Conservation (phyloP, 192 early-diverging fungal species). For the Coemansia biformis region DNA sequence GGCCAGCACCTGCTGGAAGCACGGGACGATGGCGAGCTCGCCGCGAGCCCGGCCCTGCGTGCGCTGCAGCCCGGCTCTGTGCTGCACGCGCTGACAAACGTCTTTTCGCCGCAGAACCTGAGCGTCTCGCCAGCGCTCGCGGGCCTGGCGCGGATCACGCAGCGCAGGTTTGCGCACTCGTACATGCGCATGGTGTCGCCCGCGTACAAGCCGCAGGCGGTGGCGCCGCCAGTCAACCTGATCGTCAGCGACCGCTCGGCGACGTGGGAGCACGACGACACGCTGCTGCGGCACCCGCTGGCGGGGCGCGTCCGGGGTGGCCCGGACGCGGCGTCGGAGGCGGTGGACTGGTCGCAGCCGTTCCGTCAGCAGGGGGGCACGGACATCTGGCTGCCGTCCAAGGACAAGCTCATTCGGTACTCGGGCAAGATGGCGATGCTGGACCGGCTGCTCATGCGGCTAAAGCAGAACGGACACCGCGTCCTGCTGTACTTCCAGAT, state of each 20-base stretch:
- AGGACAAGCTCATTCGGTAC: constrained; percentile 71
- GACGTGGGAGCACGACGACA: constrained; percentile 49
- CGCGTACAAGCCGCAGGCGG: constrained; percentile 53
- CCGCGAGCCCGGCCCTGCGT: background rate
- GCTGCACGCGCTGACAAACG: constrained; percentile 35
- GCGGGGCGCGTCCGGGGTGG: constrained; percentile 25
- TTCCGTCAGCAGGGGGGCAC: constrained; percentile 54
- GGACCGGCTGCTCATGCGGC: constrained; percentile 62
- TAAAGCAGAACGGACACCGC: constrained; percentile 75
- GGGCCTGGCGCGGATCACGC: constrained; percentile 25
- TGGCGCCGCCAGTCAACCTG: constrained; percentile 59
- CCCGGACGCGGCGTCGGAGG: constrained; percentile 14
- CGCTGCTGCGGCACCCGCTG: constrained; percentile 29
- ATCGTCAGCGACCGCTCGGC: constrained; percentile 62
- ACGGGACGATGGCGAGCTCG: background rate
- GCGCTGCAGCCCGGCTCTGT: constrained; percentile 19
- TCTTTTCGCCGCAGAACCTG: constrained; percentile 35
- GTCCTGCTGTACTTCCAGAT: constrained; percentile 85
- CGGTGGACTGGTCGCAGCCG: too few species aligned
- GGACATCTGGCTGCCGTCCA: constrained; percentile 65
- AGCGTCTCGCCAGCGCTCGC: constrained; percentile 27
- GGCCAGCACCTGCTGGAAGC: constrained; percentile 6
- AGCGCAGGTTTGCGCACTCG: constrained; percentile 28
- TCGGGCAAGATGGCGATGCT: constrained; percentile 73
- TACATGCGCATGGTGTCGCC: constrained; percentile 35